Evolutionary conservation across 2,329 filamentous ascomycete species (phyloP), one percentile per base, ranked within the genome.

Genomic region (Lachnellula willkommii): DNA sequence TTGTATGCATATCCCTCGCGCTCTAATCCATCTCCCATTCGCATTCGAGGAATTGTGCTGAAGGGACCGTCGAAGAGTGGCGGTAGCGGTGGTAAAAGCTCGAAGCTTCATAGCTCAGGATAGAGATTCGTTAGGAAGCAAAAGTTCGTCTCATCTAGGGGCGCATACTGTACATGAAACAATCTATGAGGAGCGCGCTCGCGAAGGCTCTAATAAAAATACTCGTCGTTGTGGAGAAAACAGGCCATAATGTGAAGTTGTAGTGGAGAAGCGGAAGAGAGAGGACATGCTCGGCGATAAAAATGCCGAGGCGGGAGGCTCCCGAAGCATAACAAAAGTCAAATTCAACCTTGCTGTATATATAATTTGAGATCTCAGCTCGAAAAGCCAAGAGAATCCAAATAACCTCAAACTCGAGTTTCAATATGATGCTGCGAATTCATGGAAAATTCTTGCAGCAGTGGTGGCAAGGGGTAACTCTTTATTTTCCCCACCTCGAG

Each of bases 81-180:
- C 40, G 24, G 47, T 40, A n/a, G 55, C 28, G 52, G 50, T 36
- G 24, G 47, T 40, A 14, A 54, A 39, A 46, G 43, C 36, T 53
- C 56, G 59, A 24, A 57, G 15, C 28, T 53, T 63, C 60, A 63
- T 52, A 39, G 8, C 11, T 36, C 54, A 55, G 39, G 32, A 7
- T 50, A 55, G 32, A 20, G 32, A 32, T 52, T 52, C 47, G 32
- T 42, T 24, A 51, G 5, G 48, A 53, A n/a, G 4, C 2, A 35
- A 45, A 45, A 26, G 22, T 40, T 32, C 28, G 28, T 32, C 28
- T 32, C 9, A 14, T 58, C 53, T 56, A 62, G 40, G 11, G 43
- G 36, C 48, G 46, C 53, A 62, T 56, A 45, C 14, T 56, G 40
- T 52, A 49, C 35, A 52, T 11, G 14, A 55, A 50, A n/a, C 12